Conservation (phyloP, 345 rosid species). For the Cardamine occulta region DNA sequence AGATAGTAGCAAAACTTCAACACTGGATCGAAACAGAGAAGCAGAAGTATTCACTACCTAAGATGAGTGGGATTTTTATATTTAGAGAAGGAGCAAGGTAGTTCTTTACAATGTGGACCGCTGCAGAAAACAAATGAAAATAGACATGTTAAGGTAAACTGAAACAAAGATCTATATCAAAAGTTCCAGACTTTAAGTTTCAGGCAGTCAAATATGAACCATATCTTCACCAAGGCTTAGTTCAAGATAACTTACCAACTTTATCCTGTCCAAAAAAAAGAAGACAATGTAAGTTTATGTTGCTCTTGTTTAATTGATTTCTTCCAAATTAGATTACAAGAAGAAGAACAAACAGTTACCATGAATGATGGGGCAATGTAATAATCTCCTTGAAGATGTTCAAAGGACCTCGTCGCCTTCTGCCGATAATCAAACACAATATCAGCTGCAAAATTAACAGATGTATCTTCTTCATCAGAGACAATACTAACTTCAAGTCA, state of each 20-base stretch:
- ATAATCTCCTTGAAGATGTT: conserved; percentile 89
- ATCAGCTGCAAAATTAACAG: conserved; percentile 58
- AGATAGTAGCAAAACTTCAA: conserved; percentile 19
- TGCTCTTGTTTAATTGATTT: background rate
- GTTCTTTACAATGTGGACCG: conserved; percentile 87
- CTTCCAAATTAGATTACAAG: background rate
- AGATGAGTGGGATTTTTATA: conserved; percentile 78
- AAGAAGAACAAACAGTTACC: conserved; percentile 45
- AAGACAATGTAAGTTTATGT: background rate
- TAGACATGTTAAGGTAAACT: background rate
- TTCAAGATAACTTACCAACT: conserved; percentile 77
- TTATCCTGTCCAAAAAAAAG: conserved; percentile 67
- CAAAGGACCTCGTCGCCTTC: conserved; percentile 90
- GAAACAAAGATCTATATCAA: conserved; percentile 1
- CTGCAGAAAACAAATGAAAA: conserved; percentile 50
- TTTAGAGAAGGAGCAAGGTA: conserved; percentile 73
- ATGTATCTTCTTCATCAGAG: background rate
- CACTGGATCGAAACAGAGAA: background rate
- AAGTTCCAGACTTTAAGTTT: conserved; percentile 16
- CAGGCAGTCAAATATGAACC: conserved; percentile 9
- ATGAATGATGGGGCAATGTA: conserved; percentile 85
- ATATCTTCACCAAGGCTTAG: conserved; percentile 44
- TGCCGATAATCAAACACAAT: conserved; percentile 95
- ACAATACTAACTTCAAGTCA: background rate
- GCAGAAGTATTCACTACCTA: conserved; percentile 54